Evolutionary conservation across 768 basidiomycete genomes (phyloP).

Genomic region (Phanerochaete sordida): DNA sequence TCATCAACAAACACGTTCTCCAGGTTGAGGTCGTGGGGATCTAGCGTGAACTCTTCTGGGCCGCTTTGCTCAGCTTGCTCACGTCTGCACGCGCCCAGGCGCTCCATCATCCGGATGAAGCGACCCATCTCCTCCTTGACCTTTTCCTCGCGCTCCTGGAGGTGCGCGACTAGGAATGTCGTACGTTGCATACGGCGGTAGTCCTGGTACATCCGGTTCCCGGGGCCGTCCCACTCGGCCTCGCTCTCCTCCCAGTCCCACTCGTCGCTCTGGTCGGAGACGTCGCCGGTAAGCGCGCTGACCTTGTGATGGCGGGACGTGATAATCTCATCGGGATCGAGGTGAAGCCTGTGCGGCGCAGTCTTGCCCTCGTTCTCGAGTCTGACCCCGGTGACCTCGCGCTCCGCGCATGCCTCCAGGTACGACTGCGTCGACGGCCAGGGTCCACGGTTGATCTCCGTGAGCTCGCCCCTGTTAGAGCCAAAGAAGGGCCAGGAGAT

Average conservation of each 20-base stretch:
- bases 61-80: slow-evolving; percentile 25
- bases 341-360: slow-evolving; percentile 72
- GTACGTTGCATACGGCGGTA: slow-evolving; percentile 78
- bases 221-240: slow-evolving; percentile 75
- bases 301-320: slow-evolving; percentile 69
- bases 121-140: slow-evolving; percentile 70
- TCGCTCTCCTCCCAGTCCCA: slow-evolving; percentile 80
- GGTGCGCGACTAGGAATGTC: slow-evolving; percentile 74
- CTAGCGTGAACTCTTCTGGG: slow-evolving; percentile 68
- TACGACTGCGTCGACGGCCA: slow-evolving; percentile 63
- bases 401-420: slow-evolving; percentile 57
- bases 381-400: slow-evolving; percentile 73
- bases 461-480: slow-evolving; percentile 71
- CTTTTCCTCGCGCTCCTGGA: slow-evolving; percentile 55
- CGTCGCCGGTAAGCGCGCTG: slow-evolving; percentile 64
- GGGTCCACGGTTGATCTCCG: slow-evolving; percentile 77
- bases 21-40: slow-evolving; percentile 82
- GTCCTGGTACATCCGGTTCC: slow-evolving; percentile 77
- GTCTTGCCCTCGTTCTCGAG: slow-evolving; percentile 76
- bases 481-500: slow-evolving; percentile 93
- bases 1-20: slow-evolving; percentile 84
- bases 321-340: slow-evolving; percentile 75
- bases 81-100: slow-evolving; percentile 33
- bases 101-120: slow-evolving; percentile 68
- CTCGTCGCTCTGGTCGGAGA: slow-evolving; percentile 75